Conservation (phyloP, 768 basidiomycete species). For the Cantharellus anzutake region DNA sequence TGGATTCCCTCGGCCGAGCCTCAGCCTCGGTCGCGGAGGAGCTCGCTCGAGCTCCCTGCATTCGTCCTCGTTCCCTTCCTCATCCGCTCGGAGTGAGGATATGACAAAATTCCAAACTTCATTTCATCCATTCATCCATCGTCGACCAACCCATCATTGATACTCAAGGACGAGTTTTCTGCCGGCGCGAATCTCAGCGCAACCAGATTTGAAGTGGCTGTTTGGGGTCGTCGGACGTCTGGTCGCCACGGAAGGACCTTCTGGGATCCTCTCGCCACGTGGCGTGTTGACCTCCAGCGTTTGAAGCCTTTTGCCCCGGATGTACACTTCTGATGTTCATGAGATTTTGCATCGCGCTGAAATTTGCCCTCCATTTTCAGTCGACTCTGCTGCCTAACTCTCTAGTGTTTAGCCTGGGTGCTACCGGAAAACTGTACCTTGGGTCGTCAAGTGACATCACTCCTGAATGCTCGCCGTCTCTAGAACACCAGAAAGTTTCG, state of each 20-base stretch:
- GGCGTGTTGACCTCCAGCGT: slow-evolving; percentile 41
- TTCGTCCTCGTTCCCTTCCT: background rate
- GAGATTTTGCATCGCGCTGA: slow-evolving; percentile 1
- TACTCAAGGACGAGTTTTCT: slow-evolving; percentile 32
- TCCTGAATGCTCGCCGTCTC: slow-evolving; percentile 8
- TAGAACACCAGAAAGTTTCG: slow-evolving; percentile 11
- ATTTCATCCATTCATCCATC: slow-evolving; percentile 31
- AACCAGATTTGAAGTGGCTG: slow-evolving; percentile 32
- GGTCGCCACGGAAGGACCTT: slow-evolving; percentile 7
- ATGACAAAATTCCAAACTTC: slow-evolving; percentile 55
- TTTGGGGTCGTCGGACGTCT: slow-evolving; percentile 32
- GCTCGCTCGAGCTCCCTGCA: background rate
- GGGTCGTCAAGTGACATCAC: slow-evolving; percentile 20
- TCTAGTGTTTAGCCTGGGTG: slow-evolving; percentile 43
- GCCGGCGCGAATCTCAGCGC: slow-evolving; percentile 34
- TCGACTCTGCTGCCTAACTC: slow-evolving; percentile 45
- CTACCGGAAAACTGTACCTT: slow-evolving; percentile 41
- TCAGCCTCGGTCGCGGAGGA: background rate
- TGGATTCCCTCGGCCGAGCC: background rate
- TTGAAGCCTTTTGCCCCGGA: slow-evolving; percentile 40
- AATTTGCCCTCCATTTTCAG: background rate
- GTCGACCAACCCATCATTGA: slow-evolving; percentile 68
- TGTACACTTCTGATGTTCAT: slow-evolving; percentile 24
- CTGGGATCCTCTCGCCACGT: slow-evolving; percentile 53
- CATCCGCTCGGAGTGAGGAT: slow-evolving; percentile 16